These are phyloP conservation scores for Backusella luteola DNA, from an alignment of 192 early-diverging fungal genomes.

Conservation along the genomic window DNA sequence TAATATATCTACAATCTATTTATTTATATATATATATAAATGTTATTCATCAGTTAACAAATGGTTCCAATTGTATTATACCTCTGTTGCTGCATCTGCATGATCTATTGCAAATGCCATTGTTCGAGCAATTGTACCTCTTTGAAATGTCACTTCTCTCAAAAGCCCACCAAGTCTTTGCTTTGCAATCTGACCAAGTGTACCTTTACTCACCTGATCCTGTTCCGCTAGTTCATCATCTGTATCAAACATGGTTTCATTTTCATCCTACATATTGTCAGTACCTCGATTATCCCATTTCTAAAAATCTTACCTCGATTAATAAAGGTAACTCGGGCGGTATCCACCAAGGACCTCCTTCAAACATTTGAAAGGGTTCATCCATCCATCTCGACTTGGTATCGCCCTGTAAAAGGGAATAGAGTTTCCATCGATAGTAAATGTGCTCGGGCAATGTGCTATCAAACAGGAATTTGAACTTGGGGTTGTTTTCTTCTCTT, in stretches of 20 bases:
- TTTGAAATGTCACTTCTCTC: conserved; percentile 39
- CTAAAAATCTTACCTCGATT: conserved; percentile 48
- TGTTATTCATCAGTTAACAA: no score
- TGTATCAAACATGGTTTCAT: conserved; percentile 35
- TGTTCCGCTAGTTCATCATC: conserved; percentile 56
- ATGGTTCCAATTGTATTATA: neutral
- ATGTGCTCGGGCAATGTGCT: conserved; percentile 69
- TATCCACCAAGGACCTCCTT: conserved; percentile 78
- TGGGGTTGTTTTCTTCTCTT: conserved; percentile 59
- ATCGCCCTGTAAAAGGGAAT: conserved; percentile 86
- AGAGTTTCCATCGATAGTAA: conserved; percentile 93
- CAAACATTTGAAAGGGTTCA: conserved; percentile 86
- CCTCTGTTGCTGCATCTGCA: conserved; percentile 77
- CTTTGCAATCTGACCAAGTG: conserved; percentile 45
- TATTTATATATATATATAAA: no score
- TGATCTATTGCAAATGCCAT: conserved; percentile 87
- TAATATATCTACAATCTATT: conserved; percentile 65
- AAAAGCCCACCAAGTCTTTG: conserved; percentile 47
- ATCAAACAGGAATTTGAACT: conserved; percentile 74
- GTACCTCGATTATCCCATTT: no score
- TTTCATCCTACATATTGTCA: neutral
- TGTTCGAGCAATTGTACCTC: conserved; percentile 64
- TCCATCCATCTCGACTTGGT: conserved; percentile 66
- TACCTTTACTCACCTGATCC: conserved; percentile 45
- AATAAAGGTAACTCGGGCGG: conserved; percentile 76